phyloP scores from a whole-genome alignment of 169 alveolate genomes.

The Cardiosporidium cionae region DNA sequence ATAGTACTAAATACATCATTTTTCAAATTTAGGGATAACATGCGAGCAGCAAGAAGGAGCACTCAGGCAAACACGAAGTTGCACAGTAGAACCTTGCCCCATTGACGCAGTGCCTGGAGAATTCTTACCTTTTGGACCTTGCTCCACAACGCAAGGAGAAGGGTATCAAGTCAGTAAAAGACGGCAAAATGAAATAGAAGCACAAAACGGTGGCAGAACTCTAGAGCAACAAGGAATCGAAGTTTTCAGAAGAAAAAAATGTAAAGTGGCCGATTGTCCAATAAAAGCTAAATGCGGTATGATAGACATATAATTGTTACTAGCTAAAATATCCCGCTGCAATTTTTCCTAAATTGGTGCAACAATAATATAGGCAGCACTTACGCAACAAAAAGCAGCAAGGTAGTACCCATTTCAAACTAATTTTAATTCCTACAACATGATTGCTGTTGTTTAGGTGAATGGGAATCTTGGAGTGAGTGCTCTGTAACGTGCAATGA shows the following conservation, averaged over 20 bases:
- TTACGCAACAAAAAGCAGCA: too few relatives aligned
- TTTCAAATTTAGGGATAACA: neutral
- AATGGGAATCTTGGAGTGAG: constrained; percentile 24
- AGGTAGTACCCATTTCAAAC: too few relatives aligned
- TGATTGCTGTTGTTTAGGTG: too few relatives aligned
- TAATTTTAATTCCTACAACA: too few relatives aligned
- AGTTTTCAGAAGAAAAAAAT: neutral
- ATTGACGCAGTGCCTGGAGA: constrained; percentile 36
- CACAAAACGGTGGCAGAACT: constrained; percentile 25
- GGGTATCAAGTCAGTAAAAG: constrained; percentile 32
- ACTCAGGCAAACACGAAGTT: neutral
- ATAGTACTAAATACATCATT: too few relatives aligned
- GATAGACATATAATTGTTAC: too few relatives aligned
- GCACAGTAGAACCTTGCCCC: constrained; percentile 28
- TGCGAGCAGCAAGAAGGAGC: constrained; percentile 24
- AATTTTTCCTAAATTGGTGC: too few relatives aligned
- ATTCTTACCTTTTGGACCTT: constrained; percentile 42
- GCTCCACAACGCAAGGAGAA: constrained; percentile 37
- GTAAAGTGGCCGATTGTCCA: neutral
- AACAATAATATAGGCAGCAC: too few relatives aligned
- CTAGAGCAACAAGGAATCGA: constrained; percentile 15
- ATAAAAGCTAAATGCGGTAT: neutral
- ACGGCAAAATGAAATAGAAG: constrained; percentile 1
- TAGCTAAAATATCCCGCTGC: too few relatives aligned
- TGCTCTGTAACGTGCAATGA: constrained; percentile 45